phyloP scores from a whole-genome alignment of 108 stramenopile species.

The Cyclotella cryptica region DNA sequence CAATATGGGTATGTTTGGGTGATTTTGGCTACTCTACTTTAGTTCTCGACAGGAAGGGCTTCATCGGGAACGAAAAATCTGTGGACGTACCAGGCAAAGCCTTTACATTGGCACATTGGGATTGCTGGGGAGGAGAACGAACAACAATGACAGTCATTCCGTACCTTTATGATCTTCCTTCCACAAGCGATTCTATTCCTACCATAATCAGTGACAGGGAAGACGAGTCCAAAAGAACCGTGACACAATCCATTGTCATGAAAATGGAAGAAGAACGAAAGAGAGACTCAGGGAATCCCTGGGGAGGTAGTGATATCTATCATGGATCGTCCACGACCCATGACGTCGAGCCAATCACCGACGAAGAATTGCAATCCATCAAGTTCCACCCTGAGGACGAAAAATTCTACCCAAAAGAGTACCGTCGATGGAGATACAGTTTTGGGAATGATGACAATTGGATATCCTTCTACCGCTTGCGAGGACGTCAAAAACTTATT shows the following conservation, averaged over 20 bases:
- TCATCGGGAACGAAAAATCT: constrained; percentile 33
- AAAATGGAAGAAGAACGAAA: constrained; percentile 18
- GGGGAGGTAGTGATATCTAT: not conserved
- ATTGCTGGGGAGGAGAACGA: constrained; percentile 67
- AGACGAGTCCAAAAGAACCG: constrained; percentile 36
- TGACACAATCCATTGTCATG: constrained; percentile 20
- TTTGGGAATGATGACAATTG: constrained; percentile 50
- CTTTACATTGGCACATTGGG: constrained; percentile 68
- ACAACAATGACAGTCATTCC: constrained; percentile 63
- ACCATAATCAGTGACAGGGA: constrained; percentile 31
- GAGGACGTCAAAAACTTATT: constrained; percentile 52
- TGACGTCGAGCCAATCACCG: constrained; percentile 23
- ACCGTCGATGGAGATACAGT: constrained; percentile 71
- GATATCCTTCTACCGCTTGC: constrained; percentile 73
- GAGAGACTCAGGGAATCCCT: constrained; percentile 20
- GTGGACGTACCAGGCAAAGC: constrained; percentile 58
- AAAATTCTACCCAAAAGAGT: constrained; percentile 64
- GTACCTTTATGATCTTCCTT: constrained; percentile 29
- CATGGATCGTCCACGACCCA: not conserved
- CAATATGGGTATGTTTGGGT: constrained; percentile 77
- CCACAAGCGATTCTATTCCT: not conserved
- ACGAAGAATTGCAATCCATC: constrained; percentile 55
- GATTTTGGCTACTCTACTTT: constrained; percentile 69
- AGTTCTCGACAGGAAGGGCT: constrained; percentile 45
- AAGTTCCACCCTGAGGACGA: constrained; percentile 68